Conservation (phyloP, 208 protist genomes). For the Trypanosoma melophagium region DNA sequence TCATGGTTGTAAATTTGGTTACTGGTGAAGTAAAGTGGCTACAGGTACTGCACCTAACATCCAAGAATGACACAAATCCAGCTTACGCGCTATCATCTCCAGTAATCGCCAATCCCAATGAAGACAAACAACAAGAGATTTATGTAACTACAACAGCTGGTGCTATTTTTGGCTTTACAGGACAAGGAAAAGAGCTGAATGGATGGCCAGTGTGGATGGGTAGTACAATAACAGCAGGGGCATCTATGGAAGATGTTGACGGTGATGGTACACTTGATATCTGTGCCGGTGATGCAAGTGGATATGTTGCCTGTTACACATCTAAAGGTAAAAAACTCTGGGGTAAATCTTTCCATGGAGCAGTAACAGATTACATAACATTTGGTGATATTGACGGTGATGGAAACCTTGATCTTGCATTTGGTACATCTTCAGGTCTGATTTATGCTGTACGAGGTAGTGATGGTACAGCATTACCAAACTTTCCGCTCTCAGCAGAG, state of each 20-base stretch:
- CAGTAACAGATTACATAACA: constrained; percentile 56
- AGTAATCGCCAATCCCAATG: constrained; percentile 76
- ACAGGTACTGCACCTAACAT: constrained; percentile 80
- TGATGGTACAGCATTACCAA: constrained; percentile 48
- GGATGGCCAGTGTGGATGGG: constrained; percentile 74
- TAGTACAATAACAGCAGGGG: constrained; percentile 66
- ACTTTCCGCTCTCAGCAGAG: constrained; percentile 78
- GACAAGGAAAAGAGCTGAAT: constrained; percentile 37
- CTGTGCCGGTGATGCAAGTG: constrained; percentile 82
- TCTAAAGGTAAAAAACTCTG: constrained; percentile 70
- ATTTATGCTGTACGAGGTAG: constrained; percentile 82
- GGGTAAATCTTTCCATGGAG: constrained; percentile 58
- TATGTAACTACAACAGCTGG: constrained; percentile 79
- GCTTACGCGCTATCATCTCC: constrained; percentile 80
- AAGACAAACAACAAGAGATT: constrained; percentile 58
- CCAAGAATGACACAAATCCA: constrained; percentile 39
- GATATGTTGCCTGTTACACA: constrained; percentile 84
- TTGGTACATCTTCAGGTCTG: constrained; percentile 75
- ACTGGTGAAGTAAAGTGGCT: constrained; percentile 86
- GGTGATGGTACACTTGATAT: constrained; percentile 83
- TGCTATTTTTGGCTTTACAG: constrained; percentile 67
- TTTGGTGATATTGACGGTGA: constrained; percentile 92
- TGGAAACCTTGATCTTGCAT: constrained; percentile 81
- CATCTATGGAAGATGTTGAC: constrained; percentile 81
- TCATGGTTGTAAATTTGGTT: constrained; percentile 84